phyloP scores from a whole-genome alignment of 257 asterid species.

The Scutellaria galericulata region DNA sequence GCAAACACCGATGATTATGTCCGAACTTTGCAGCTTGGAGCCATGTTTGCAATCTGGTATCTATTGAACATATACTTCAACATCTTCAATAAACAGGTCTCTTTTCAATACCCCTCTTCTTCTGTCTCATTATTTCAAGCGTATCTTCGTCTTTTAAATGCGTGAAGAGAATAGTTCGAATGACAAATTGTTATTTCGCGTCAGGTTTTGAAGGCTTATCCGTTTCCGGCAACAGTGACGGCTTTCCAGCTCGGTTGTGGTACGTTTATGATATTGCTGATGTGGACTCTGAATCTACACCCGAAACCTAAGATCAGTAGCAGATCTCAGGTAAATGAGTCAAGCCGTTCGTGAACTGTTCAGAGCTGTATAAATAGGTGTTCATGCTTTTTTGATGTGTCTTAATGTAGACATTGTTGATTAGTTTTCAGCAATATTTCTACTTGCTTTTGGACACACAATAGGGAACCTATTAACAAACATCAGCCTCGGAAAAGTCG shows the following conservation, averaged over 20 bases:
- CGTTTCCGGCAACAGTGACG: conserved; percentile 79
- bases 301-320: conserved; percentile 65
- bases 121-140: too few species aligned
- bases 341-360: too few species aligned
- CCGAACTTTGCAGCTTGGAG: conserved; percentile 59
- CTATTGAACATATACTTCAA: conserved; percentile 80
- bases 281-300: conserved; percentile 82
- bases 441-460: conserved; percentile 76
- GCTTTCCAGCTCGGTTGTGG: conserved; percentile 92
- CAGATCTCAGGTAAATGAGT: conserved; percentile 58
- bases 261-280: conserved; percentile 52
- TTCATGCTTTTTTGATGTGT: conserved; percentile 14
- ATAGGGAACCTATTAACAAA: conserved; percentile 86
- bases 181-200: neutral
- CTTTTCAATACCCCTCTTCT: neutral
- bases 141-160: too few species aligned
- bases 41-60: conserved; percentile 82
- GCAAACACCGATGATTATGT: conserved; percentile 29
- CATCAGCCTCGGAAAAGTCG: conserved; percentile 84
- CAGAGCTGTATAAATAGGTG: neutral
- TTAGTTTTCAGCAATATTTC: conserved; percentile 61
- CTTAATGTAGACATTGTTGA: conserved; percentile 20
- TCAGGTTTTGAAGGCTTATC: conserved; percentile 77
- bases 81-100: conserved; percentile 87
- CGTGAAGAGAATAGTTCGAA: too few species aligned